These are phyloP conservation scores for Paraconiothyrium brasiliense DNA, from an alignment of 2,329 filamentous ascomycete genomes.

Conservation along the genomic window DNA sequence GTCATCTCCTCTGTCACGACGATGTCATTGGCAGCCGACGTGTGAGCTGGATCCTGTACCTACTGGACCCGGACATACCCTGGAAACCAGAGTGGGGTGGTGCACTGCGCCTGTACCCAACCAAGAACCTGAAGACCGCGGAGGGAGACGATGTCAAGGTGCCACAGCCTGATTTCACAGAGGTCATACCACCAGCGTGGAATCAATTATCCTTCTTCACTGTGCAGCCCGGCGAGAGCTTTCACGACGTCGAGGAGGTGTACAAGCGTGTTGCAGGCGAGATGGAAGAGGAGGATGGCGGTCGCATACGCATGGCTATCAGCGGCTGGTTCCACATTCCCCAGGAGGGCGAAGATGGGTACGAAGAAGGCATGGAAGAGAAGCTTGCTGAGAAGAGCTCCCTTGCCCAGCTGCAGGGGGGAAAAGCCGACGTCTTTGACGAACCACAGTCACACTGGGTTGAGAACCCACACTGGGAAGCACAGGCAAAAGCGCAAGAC, in stretches of 20 bases:
- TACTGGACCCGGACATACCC: constrained; percentile 88
- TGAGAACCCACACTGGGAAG: constrained; percentile 46
- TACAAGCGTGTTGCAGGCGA: constrained; percentile 72
- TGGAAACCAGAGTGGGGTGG: constrained; percentile 96
- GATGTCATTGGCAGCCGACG: constrained; percentile 97
- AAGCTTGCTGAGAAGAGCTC: constrained; percentile 89
- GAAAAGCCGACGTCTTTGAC: constrained; percentile 90
- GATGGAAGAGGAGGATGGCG: constrained; percentile 73
- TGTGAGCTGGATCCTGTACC: constrained; percentile 96
- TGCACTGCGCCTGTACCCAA: constrained; percentile 86
- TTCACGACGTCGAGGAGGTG: constrained; percentile 98
- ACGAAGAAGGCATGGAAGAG: constrained; percentile 86
- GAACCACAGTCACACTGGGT: constrained; percentile 72
- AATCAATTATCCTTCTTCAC: constrained; percentile 99
- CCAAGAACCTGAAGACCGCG: constrained; percentile 68
- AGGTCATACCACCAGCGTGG: constrained; percentile 92
- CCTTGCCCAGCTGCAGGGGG: constrained; percentile 84
- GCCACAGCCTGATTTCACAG: constrained; percentile 78
- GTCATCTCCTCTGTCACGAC: constrained; percentile 95
- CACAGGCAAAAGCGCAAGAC: constrained; percentile 57
- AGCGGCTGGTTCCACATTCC: constrained; percentile 99
- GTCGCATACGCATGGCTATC: constrained; percentile 92
- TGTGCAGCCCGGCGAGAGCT: constrained; percentile 97
- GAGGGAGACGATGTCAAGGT: constrained; percentile 81
- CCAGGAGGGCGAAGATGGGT: constrained; percentile 92